Base-by-base conservation (phyloP, 164 flowering plant species). In the Sedum album region DNA sequence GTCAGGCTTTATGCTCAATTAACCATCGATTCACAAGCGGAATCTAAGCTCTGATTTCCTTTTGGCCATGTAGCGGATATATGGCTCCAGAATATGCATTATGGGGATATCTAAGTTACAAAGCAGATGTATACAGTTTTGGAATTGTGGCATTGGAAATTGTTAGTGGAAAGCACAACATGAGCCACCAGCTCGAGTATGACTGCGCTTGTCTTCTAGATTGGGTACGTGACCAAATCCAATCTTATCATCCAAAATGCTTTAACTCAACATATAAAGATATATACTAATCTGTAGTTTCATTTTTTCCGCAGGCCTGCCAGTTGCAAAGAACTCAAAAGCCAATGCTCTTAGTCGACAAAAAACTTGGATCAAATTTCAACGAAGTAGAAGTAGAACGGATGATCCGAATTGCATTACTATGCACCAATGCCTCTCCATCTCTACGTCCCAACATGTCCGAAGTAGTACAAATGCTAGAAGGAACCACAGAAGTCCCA, bases 391-490 rank as follows among this genome's bases (percentile, higher is more conserved):
- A 70, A 48, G 72, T 60, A 5, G 72, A 70, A 70, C 64, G 68
- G 36, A 70, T 69, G 71, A 61, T 69, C 53, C 42, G 63, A 41
- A 25, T 69, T 62, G 66, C 82, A 10, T 62, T 80, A 1, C 33
- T 77, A n/a, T 83, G 86, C 76, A 79, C 80, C 10, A 83, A 73
- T 72, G 75, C 79, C 4, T 75, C 83, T 8, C 74, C 86, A 17
- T 66, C 79, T 0, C 76, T 76, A 6, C 73, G 86, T 60, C 86
- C 86, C 21, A 68, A 67, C 6, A 83, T 83, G 83, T 80, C 86
- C 2, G 72, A 70, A 35, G 86, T 73, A 31, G 78, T 80, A 36
- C 71, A 65, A 62, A 83, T 83, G 86, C 80, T 82, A 8, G 82
- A 78, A 68, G 82, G 80, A 15, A 41, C 55, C 69, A 73, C 26